These are phyloP conservation scores for Lipomyces spencermartinsiae DNA, from an alignment of 805 yeast species.

Conservation along the genomic window DNA sequence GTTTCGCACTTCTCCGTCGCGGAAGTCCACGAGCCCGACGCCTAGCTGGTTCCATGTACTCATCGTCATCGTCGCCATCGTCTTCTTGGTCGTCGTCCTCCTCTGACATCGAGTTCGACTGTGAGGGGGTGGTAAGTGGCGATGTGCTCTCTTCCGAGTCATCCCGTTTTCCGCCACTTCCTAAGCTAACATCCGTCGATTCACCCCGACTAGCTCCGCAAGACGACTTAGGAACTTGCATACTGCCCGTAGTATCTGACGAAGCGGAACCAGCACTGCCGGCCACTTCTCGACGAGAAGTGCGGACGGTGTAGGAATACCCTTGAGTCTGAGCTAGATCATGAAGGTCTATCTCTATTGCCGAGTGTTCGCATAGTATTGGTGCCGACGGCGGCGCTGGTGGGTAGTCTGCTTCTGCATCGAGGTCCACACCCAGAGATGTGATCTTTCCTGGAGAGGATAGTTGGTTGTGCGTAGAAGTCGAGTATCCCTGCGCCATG, in stretches of 20 bases:
- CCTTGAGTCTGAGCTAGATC: background rate
- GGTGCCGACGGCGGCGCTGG: background rate
- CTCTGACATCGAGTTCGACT: background rate
- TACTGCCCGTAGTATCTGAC: background rate
- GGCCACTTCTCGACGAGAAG: background rate
- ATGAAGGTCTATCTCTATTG: background rate
- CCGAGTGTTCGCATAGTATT: background rate
- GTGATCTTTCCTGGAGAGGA: background rate
- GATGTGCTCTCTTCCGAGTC: background rate
- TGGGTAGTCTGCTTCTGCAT: background rate
- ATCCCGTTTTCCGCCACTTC: background rate
- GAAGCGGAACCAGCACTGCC: background rate
- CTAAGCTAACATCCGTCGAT: background rate
- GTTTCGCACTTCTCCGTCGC: background rate
- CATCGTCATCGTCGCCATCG: background rate
- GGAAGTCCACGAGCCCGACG: background rate
- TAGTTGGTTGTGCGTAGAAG: background rate
- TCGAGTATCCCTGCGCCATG: constrained; percentile 1
- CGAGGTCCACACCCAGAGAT: background rate
- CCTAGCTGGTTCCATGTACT: background rate
- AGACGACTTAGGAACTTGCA: background rate
- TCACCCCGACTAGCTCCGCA: background rate
- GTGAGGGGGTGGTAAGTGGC: background rate
- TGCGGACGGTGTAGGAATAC: background rate
- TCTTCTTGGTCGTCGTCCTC: background rate